A percentile compares a stretch with the other conserved stretches of the same genome.
Evolutionary conservation across 495 filamentous ascomycete species (phyloP).

Genomic region (Penicillium roqueforti): DNA sequence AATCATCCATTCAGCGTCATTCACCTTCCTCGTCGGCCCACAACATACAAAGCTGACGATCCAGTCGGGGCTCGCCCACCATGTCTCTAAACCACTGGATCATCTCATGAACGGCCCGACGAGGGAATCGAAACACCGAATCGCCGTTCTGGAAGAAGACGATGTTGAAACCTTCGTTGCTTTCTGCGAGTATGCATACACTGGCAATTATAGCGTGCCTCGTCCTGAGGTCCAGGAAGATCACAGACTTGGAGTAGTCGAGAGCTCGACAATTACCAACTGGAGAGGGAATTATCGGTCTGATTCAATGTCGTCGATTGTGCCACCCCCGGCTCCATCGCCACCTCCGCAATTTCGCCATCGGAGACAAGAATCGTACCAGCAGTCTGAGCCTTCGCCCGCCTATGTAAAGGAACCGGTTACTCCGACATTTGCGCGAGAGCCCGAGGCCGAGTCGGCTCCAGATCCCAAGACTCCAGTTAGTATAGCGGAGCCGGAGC

Average conservation of each 20-base stretch:
- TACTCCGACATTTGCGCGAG: neutral
- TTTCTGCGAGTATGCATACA: conserved; percentile 49
- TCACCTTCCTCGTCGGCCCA: conserved; percentile 49
- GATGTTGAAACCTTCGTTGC: conserved; percentile 46
- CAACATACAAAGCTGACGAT: conserved; percentile 43
- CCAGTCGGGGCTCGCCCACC: conserved; percentile 43
- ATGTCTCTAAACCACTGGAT: conserved; percentile 47
- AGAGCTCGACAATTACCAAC: conserved; percentile 7
- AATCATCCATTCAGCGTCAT: conserved; percentile 41
- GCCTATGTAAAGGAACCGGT: neutral
- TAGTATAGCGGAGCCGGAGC: neutral
- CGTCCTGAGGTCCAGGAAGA: conserved; percentile 7
- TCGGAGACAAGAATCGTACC: neutral
- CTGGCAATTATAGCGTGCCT: conserved; percentile 44
- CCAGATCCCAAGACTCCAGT: neutral
- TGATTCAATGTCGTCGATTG: conserved; percentile 22
- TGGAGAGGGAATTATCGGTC: conserved; percentile 24
- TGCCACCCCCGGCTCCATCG: conserved; percentile 20
- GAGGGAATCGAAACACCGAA: conserved; percentile 42
- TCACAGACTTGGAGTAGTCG: conserved; percentile 6
- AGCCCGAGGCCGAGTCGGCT: neutral
- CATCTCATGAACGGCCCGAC: conserved; percentile 44
- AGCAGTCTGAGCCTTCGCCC: neutral
- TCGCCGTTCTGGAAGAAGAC: conserved; percentile 43
- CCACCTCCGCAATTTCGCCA: conserved; percentile 23